Evolutionary conservation across 2,329 filamentous ascomycete species (phyloP), one percentile per base, ranked within the genome.

Genomic region (Tympanopsis confertula): DNA sequence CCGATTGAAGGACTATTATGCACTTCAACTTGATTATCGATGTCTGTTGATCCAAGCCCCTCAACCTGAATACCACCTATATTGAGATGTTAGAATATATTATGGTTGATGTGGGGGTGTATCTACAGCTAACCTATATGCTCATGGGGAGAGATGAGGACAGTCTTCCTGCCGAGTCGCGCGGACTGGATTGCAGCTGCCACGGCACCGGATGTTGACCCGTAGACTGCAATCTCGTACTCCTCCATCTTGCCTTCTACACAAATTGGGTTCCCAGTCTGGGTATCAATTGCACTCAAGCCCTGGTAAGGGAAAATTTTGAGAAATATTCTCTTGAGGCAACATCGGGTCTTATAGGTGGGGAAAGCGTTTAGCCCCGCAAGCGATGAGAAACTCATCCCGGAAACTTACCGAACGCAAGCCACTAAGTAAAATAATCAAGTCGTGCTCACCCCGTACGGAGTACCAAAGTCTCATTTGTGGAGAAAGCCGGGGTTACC

Each of bases 1-100:
- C 37, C 42, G 10, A 35, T 35, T n/a, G 42, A 43, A 5, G 42
- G 38, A 37, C 41, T 43, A 36, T 44, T 44, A 13, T 41, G 39
- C 33, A 44, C 38, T 22, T 44, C 44, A 30, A 35, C 39, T 36
- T 43, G 44, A 19, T 44, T 48, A 35, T 43, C 42, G 35, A 48
- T 46, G 28, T 48, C 46, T 4, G 44, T 45, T 13, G 44, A 46
- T 7, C 47, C 47, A 19, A 48, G 42, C 17, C 47, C 44, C 20
- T 50, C 44, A 18, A 47, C 40, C 35, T 43, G 41, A 32, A 49
- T 36, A 14, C 48, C 30, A 33, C 46, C 28, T 32, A 37, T 20
- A n/a, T 12, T 28, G 24, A 28, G 12, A 12, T 12, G 24, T n/a
- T 28, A 12, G n/a, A 12, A 12, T 28, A 12, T 28, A 12, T 28